Base-by-base conservation (phyloP, 257 asterid genomes). In the Solanum verrucosum region DNA sequence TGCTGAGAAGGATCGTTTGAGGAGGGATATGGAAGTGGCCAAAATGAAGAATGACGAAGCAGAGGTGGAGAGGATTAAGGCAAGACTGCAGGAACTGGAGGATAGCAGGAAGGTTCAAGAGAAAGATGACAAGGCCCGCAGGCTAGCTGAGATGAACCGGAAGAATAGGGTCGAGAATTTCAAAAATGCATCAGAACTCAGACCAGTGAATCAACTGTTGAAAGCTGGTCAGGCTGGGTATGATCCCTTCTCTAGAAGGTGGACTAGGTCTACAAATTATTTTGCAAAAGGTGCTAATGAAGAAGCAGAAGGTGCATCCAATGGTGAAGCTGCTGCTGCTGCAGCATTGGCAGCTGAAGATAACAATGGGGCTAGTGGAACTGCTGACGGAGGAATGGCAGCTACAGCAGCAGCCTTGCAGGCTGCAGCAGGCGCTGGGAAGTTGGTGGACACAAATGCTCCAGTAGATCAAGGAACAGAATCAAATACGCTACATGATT, bases 171-270 rank as follows among this genome's bases (percentile, higher is more conserved):
- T 88, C 12, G 99, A 96, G 92, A 96, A 97, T 92, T 97, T 97
- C 91, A 96, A 91, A 86, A 96, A 94, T 85, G 99, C 99, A 38
- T 97, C 99, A 0, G 98, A 94, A 60, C 59, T 91, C 91, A 96
- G 92, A 89, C 95, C 92, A 1, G 92, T 91, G 38, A 93, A 90
- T 83, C 85, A 91, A 29, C 89, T 93, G 79, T 87, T 95, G 86
- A 93, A 92, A 91, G 98, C 98, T 52, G 99, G 99, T 16, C 98
- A 97, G 87, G 98, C 95, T 20, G 99, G 98, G 34, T 96, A 97
- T 16, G 99, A 97, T 87, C 99, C 99, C 60, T 97, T 97, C 79
- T 97, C 99, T 8, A 93, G 99, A 89, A 95, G 99, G 91, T 97
- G 99, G 99, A 97, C 99, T 35, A 89, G 98, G 87, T 97, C 99